Percentiles rank a stretch among this genome's conserved stretches.
Evolutionary conservation across 768 basidiomycete genomes (phyloP).

Genomic region (Hypholoma fasciculare): DNA sequence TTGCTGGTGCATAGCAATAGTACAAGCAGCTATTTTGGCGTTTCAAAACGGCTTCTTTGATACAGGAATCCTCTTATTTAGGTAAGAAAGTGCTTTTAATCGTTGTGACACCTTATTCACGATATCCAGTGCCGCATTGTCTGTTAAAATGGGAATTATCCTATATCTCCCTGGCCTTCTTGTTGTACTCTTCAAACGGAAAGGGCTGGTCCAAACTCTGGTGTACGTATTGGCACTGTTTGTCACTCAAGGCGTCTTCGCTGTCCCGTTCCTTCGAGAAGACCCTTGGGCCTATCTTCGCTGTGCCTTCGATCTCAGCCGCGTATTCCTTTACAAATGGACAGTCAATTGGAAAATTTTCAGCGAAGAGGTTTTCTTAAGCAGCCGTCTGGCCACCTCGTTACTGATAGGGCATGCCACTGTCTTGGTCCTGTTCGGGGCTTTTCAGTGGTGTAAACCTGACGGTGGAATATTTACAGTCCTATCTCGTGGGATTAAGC

Average conservation of each 20-base stretch:
- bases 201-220: constrained; percentile 54
- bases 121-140: constrained; percentile 66
- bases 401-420: constrained; percentile 69
- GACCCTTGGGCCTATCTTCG: constrained; percentile 65
- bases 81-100: constrained; percentile 44
- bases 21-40: constrained; percentile 67
- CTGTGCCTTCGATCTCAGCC: constrained; percentile 83
- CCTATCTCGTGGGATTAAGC: constrained; percentile 51
- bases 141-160: constrained; percentile 93
- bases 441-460: constrained; percentile 71
- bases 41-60: constrained; percentile 62
- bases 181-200: constrained; percentile 76
- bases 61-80: constrained; percentile 66
- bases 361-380: constrained; percentile 74
- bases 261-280: constrained; percentile 66
- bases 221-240: constrained; percentile 50
- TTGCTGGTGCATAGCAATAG: constrained; percentile 75
- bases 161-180: constrained; percentile 89
- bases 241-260: constrained; percentile 60
- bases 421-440: constrained; percentile 63
- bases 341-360: constrained; percentile 98
- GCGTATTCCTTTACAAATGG: constrained; percentile 93
- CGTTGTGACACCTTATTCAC: not conserved
- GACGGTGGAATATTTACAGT: constrained; percentile 69
- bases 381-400: constrained; percentile 53